A percentile compares a stretch with the other conserved stretches of the same genome.
phyloP scores from a whole-genome alignment of 352 stramenopile genomes.

The Pythium coloratum region DNA sequence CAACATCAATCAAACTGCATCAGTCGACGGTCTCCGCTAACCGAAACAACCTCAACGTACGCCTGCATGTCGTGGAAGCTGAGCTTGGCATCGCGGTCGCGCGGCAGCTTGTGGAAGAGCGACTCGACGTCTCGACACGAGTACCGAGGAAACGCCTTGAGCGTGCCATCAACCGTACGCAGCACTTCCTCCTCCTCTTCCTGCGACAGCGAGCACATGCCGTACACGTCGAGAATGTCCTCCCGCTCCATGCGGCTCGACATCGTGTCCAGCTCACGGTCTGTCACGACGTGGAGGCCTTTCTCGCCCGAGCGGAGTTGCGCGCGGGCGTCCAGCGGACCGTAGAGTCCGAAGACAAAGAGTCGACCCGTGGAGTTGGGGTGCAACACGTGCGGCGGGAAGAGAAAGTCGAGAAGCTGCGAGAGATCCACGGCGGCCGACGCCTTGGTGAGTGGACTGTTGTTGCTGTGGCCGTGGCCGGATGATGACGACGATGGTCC shows the following conservation, averaged over 20 bases:
- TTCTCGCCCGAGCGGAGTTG: conserved; percentile 60
- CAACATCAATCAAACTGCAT: conserved; percentile 1
- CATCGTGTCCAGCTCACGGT: conserved; percentile 79
- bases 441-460: background rate
- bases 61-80: conserved; percentile 86
- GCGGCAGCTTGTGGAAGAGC: conserved; percentile 53
- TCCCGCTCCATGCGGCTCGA: conserved; percentile 73
- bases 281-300: conserved; percentile 64
- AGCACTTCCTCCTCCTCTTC: conserved; percentile 78
- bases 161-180: conserved; percentile 58
- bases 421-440: conserved; percentile 43
- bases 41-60: conserved; percentile 22
- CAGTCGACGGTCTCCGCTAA: background rate
- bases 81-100: conserved; percentile 40
- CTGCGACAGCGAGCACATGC: conserved; percentile 59
- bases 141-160: conserved; percentile 72
- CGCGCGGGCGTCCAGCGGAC: conserved; percentile 59
- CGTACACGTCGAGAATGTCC: conserved; percentile 78
- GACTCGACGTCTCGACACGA: conserved; percentile 54
- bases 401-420: conserved; percentile 74
- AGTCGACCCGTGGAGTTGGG: conserved; percentile 73
- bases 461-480: conserved; percentile 1
- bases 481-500: background rate
- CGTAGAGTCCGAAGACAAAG: conserved; percentile 83
- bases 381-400: conserved; percentile 74